Conservation (phyloP, 2,329 filamentous ascomycete species). For the Cytospora chrysosperma region DNA sequence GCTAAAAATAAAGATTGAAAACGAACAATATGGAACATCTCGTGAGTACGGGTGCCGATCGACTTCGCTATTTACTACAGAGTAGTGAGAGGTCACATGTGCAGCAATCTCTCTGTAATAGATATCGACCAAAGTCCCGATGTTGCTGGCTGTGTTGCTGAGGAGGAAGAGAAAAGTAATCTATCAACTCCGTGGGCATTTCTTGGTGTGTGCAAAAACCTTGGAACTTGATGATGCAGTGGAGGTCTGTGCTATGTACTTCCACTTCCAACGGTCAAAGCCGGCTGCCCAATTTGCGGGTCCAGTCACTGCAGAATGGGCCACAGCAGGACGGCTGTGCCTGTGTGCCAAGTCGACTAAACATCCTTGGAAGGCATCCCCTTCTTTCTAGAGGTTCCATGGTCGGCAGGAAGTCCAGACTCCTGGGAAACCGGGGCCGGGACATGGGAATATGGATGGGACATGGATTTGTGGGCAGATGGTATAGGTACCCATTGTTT, state of each 20-base stretch:
- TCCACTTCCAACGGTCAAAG: background rate
- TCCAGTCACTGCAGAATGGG: background rate
- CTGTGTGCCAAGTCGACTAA: background rate
- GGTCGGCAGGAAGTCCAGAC: background rate
- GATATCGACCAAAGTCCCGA: background rate
- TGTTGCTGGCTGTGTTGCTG: background rate
- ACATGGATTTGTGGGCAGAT: constrained; percentile 16
- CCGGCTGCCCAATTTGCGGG: background rate
- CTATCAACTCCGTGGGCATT: constrained; percentile 3
- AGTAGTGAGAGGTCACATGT: background rate
- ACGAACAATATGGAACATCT: background rate
- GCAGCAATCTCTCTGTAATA: background rate
- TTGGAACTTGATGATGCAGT: background rate
- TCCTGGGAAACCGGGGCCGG: background rate
- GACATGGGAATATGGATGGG: background rate
- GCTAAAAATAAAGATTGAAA: background rate
- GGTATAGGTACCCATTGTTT: constrained; percentile 6
- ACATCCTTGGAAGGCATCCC: constrained; percentile 14
- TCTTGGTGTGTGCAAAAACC: background rate
- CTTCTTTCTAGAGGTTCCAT: background rate
- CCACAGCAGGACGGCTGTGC: background rate
- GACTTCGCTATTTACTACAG: background rate
- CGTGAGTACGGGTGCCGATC: background rate
- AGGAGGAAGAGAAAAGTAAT: background rate
- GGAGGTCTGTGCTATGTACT: constrained; percentile 7